Evolutionary conservation across 2,329 filamentous ascomycete genomes (phyloP), one percentile per base, ranked within the genome.

Genomic region (Tolypocladium ophioglossoides): DNA sequence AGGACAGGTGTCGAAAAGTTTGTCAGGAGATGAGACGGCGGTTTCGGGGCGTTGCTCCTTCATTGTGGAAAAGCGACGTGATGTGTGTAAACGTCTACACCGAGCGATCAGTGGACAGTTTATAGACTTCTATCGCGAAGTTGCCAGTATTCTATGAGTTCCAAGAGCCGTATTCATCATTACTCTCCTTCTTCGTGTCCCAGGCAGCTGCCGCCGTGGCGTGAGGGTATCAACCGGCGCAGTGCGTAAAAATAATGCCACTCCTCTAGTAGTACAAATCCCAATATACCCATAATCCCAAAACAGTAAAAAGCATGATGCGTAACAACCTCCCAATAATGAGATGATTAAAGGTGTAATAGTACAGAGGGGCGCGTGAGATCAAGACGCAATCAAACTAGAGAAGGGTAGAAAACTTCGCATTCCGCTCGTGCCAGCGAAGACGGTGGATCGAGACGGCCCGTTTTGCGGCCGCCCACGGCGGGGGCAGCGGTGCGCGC

Each of bases 241-340:
- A 56, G 57, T 57, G 61, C 44, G n/a, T 22, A 22, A 63, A 63
- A 47, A 12, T 16, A 47, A 47, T 2, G 3, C 44, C 24, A 32
- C 22, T 61, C 63, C 57, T 58, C 61, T 64, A 64, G 48, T 62
- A 57, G 58, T 64, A 65, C 63, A 65, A 55, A 62, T 59, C 63
- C 61, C 57, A 51, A 58, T 37, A n/a, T 50, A 61, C 52, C 54
- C 48, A 52, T 55, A 55, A 57, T 39, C 22, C 14, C 49, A 51
- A 14, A 38, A 27, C 49, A 38, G 35, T 24, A n/a, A 12, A n/a
- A 30, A 38, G 35, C 35, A 27, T 39, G 22, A 51, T 39, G 35
- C 49, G 46, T 50, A 24, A 50, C 12, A 18, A 20, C 24, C 27
- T 35, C 41, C 18, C 35, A n/a, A 22, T 14, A 4, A 47, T 22